phyloP scores from a whole-genome alignment of 2,329 filamentous ascomycete species.

The Aspergillus japonicus region DNA sequence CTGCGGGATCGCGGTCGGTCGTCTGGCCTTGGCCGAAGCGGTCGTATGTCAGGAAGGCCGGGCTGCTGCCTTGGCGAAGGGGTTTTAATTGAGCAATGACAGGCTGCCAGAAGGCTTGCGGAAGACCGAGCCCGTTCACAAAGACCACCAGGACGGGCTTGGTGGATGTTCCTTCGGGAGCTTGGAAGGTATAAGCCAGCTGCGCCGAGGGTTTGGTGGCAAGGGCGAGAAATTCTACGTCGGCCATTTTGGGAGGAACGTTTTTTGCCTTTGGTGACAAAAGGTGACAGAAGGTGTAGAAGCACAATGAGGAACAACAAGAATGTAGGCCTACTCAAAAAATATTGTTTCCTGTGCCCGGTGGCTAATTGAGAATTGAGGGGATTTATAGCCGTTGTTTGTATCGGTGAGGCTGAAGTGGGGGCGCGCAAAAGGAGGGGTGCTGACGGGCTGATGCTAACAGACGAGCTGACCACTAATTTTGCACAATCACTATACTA shows the following conservation, averaged over 20 bases:
- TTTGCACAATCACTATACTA: not conserved
- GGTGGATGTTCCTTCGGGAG: not conserved
- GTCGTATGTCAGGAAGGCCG: slow-evolving; percentile 55
- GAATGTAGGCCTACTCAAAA: not conserved
- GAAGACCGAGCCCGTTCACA: slow-evolving; percentile 45
- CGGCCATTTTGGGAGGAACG: slow-evolving; percentile 11
- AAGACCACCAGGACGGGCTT: slow-evolving; percentile 40
- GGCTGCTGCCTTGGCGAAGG: slow-evolving; percentile 24
- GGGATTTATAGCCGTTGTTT: not conserved
- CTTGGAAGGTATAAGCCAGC: slow-evolving; percentile 20
- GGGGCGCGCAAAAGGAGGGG: not conserved
- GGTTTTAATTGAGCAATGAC: slow-evolving; percentile 29
- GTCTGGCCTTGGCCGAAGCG: slow-evolving; percentile 57
- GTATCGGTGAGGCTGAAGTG: not conserved
- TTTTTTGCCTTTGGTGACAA: not conserved
- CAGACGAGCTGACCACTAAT: no score
- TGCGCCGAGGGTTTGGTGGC: slow-evolving; percentile 21
- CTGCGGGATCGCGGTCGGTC: slow-evolving; percentile 48
- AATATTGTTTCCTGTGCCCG: not conserved
- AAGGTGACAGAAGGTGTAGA: not conserved
- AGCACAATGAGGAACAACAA: not conserved
- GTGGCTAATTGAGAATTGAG: no score
- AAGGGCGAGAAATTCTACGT: slow-evolving; percentile 16
- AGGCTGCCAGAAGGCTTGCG: slow-evolving; percentile 40
- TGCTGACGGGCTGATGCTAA: not conserved